phyloP scores from a whole-genome alignment of 495 filamentous ascomycete genomes.

The Talaromyces stipitatus region DNA sequence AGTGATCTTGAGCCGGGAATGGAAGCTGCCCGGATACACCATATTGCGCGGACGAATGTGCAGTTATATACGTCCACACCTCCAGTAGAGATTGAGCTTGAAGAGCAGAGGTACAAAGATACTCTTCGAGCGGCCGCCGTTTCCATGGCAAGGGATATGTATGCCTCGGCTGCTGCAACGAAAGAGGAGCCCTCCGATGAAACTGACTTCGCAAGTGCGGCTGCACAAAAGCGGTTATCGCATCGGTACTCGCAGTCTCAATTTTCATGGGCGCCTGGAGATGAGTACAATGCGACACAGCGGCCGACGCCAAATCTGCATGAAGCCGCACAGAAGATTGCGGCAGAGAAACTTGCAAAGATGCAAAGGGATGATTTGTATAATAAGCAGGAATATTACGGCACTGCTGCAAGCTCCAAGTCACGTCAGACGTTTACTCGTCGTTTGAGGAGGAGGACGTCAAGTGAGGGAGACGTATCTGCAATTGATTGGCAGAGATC shows the following conservation, averaged over 20 bases:
- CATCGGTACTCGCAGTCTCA: conserved; percentile 30
- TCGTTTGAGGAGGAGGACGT: conserved; percentile 52
- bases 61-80: conserved; percentile 72
- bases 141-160: conserved; percentile 85
- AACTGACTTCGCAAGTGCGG: conserved; percentile 21
- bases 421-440: conserved; percentile 48
- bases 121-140: conserved; percentile 73
- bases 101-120: conserved; percentile 64
- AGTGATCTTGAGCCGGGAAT: conserved; percentile 33
- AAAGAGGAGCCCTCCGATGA: conserved; percentile 16
- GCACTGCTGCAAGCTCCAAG: conserved; percentile 41
- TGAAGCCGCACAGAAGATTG: conserved; percentile 76
- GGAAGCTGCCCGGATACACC: conserved; percentile 49
- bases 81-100: conserved; percentile 59
- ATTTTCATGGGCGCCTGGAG: conserved; percentile 17
- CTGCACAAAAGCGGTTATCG: conserved; percentile 32
- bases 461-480: conserved; percentile 57
- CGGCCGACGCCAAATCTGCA: conserved; percentile 58
- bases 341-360: conserved; percentile 71
- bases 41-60: conserved; percentile 41
- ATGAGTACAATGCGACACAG: conserved; percentile 17
- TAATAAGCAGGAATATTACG: conserved; percentile 65
- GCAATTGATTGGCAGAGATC: conserved; percentile 61
- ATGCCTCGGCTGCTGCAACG: conserved; percentile 49
- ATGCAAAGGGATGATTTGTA: conserved; percentile 64